Percentiles rank a stretch among this genome's conserved stretches.
Conservation (phyloP, 2,329 filamentous ascomycete genomes). For the Epichloe gansuensis region DNA sequence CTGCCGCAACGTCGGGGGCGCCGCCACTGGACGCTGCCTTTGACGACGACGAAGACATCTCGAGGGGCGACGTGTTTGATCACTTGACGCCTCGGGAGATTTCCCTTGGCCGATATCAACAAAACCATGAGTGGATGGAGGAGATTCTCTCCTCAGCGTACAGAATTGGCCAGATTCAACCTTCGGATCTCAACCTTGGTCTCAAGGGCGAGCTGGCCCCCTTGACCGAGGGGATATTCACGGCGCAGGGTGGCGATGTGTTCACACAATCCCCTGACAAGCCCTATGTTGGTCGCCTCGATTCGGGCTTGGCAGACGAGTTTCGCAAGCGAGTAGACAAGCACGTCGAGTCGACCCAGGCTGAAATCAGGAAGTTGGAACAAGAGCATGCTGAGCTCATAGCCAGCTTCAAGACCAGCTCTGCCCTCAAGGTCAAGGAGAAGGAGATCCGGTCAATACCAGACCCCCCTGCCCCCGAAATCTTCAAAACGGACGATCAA, state of each 20-base stretch:
- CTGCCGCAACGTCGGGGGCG: constrained; percentile 23
- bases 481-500: constrained; percentile 50
- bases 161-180: constrained; percentile 69
- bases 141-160: constrained; percentile 90
- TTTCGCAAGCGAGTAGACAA: constrained; percentile 68
- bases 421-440: constrained; percentile 60
- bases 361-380: constrained; percentile 77
- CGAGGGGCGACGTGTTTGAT: constrained; percentile 79
- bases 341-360: constrained; percentile 58
- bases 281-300: constrained; percentile 50
- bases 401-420: constrained; percentile 58
- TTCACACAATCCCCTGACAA: constrained; percentile 35
- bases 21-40: constrained; percentile 33
- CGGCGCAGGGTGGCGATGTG: constrained; percentile 43
- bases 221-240: constrained; percentile 76
- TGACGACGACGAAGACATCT: constrained; percentile 84
- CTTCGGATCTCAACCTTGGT: constrained; percentile 76
- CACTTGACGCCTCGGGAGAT: constrained; percentile 81
- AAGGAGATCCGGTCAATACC: constrained; percentile 57
- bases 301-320: constrained; percentile 64
- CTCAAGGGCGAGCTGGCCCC: constrained; percentile 68
- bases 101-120: constrained; percentile 72
- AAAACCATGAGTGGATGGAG: constrained; percentile 99
- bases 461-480: constrained; percentile 45
- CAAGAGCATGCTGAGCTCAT: constrained; percentile 64